These are phyloP conservation scores for Coemansia sp. DNA, from an alignment of 192 early-diverging fungal genomes.

Conservation along the genomic window DNA sequence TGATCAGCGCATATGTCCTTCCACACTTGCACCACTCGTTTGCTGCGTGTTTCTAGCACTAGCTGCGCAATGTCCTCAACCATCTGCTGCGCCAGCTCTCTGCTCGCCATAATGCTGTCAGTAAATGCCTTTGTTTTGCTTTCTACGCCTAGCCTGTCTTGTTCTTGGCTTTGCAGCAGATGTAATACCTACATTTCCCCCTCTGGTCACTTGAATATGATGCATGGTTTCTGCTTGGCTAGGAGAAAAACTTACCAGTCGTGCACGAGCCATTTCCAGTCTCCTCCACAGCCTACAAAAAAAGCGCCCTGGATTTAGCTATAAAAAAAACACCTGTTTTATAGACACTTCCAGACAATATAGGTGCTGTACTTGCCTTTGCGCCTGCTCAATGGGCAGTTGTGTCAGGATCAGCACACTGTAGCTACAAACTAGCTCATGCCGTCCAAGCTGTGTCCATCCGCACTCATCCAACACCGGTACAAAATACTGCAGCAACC, in stretches of 20 bases:
- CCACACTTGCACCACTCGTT: constrained; percentile 33
- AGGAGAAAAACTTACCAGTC: constrained; percentile 24
- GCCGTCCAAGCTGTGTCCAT: constrained; percentile 27
- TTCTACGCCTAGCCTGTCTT: too few species aligned
- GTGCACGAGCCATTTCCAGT: constrained; percentile 24
- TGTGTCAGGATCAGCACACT: constrained; percentile 13
- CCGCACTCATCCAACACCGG: constrained; percentile 27
- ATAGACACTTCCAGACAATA: too few species aligned
- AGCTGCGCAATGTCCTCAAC: constrained; percentile 25
- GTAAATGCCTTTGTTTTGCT: too few species aligned
- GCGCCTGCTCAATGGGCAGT: constrained; percentile 9
- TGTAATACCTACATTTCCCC: constrained; percentile 36
- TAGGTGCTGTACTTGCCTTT: constrained; percentile 13
- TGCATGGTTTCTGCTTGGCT: too few species aligned
- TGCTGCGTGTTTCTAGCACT: constrained; percentile 20
- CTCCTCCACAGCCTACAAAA: constrained; percentile 34
- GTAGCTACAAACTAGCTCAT: constrained; percentile 14
- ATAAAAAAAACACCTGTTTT: too few species aligned
- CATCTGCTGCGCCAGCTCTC: constrained; percentile 16
- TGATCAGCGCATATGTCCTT: constrained; percentile 11
- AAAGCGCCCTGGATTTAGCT: too few species aligned
- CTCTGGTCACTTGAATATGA: too few species aligned
- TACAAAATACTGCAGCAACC: constrained; percentile 14
- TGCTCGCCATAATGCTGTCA: constrained; percentile 12
- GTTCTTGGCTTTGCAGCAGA: constrained; percentile 18